These are phyloP conservation scores for Syzygium aromaticum DNA, from an alignment of 345 rosid genomes.

Conservation along the genomic window DNA sequence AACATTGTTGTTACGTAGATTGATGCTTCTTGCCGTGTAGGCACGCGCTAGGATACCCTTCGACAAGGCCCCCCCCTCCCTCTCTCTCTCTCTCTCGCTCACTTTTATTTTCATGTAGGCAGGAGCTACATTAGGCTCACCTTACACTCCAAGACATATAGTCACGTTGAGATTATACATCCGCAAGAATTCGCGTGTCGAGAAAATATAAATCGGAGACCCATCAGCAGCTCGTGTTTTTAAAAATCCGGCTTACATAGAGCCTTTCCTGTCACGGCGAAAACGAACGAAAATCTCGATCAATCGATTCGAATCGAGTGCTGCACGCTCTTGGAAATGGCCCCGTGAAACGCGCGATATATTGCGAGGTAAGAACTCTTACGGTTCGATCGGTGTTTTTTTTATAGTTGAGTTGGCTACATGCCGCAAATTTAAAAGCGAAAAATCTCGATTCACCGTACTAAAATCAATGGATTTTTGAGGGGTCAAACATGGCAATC, in stretches of 20 bases:
- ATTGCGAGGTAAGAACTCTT: rapidly evolving
- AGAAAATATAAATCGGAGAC: not conserved
- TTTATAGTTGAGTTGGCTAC: not conserved
- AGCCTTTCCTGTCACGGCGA: not conserved
- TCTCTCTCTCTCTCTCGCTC: no score
- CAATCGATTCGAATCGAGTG: no score
- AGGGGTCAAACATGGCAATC: not conserved
- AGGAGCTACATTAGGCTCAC: not conserved
- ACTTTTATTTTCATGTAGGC: not conserved
- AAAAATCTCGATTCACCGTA: not conserved
- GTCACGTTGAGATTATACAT: not conserved
- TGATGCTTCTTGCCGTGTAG: not conserved
- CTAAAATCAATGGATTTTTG: not conserved
- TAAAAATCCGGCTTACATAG: not conserved
- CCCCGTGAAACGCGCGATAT: rapidly evolving
- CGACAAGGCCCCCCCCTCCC: not conserved
- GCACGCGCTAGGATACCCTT: not conserved
- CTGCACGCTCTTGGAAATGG: not conserved
- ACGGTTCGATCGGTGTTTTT: not conserved
- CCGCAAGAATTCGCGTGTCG: not conserved
- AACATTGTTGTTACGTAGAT: not conserved
- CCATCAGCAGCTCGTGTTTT: not conserved
- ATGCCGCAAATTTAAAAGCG: not conserved
- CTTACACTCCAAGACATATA: not conserved
- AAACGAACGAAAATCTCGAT: not conserved